phyloP scores from a whole-genome alignment of 1,139 yeast species.

The Kurtzmaniella quercitrusa region DNA sequence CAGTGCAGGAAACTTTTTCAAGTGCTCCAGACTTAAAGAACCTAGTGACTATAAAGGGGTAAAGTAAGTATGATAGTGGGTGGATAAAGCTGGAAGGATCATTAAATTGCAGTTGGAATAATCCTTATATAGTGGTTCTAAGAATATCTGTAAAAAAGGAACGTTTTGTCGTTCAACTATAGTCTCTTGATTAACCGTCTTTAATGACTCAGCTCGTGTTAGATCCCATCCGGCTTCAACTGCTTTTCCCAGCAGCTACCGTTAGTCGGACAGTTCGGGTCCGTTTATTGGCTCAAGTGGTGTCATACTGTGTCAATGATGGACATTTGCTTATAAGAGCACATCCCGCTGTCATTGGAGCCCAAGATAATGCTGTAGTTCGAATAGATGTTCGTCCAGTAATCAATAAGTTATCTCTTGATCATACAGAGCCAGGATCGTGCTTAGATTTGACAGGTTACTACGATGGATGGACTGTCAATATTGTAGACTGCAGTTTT shows the following conservation, averaged over 20 bases:
- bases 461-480: slow-evolving; percentile 9
- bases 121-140: too few relatives aligned
- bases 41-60: too few relatives aligned
- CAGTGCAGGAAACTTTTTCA: slow-evolving; percentile 1
- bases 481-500: slow-evolving; percentile 13
- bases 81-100: too few relatives aligned
- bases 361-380: slow-evolving; percentile 1
- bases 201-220: slow-evolving; percentile 26
- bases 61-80: too few relatives aligned
- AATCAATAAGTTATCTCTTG: neutral
- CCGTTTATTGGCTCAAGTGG: slow-evolving; percentile 29
- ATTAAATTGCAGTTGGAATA: too few relatives aligned
- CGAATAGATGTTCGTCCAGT: neutral
- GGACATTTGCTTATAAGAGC: slow-evolving; percentile 11
- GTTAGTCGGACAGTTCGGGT: slow-evolving; percentile 17
- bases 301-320: slow-evolving; percentile 12
- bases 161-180: too few relatives aligned
- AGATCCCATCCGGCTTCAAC: slow-evolving; percentile 21
- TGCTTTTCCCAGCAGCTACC: slow-evolving; percentile 21
- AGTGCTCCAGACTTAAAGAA: too few relatives aligned
- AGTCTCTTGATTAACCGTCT: neutral
- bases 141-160: too few relatives aligned
- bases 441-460: slow-evolving; percentile 7
- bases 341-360: slow-evolving; percentile 10
- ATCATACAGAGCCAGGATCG: slow-evolving; percentile 5